Percentiles rank a stretch among this genome's conserved stretches.
phyloP scores from a whole-genome alignment of 2,329 filamentous ascomycete genomes.

The Colletotrichum graminicola region DNA sequence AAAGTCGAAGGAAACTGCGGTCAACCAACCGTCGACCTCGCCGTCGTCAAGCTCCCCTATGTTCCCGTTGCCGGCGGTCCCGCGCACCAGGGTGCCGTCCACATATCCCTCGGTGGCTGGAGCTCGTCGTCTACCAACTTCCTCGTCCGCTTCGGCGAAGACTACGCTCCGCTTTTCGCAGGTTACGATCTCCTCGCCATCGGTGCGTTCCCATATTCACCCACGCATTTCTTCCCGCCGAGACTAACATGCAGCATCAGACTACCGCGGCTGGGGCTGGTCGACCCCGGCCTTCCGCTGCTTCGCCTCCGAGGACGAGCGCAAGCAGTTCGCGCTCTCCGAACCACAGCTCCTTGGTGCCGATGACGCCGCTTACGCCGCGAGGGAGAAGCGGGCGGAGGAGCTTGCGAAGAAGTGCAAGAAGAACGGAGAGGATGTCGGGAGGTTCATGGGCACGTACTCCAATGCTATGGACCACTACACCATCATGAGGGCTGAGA shows the following conservation, averaged over 20 bases:
- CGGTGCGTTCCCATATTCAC: neutral
- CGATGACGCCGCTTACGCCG: constrained; percentile 5
- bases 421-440: constrained; percentile 21
- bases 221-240: no score
- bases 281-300: constrained; percentile 22
- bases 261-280: constrained; percentile 26
- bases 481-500: constrained; percentile 26
- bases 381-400: constrained; percentile 17
- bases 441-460: constrained; percentile 29
- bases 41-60: constrained; percentile 28
- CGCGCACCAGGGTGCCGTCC: constrained; percentile 9
- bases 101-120: constrained; percentile 26
- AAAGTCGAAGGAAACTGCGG: constrained; percentile 18
- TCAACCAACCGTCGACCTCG: constrained; percentile 17
- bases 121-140: constrained; percentile 30
- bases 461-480: constrained; percentile 30
- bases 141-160: constrained; percentile 24
- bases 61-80: constrained; percentile 2
- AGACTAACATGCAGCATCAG: neutral
- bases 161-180: constrained; percentile 13
- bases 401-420: constrained; percentile 23
- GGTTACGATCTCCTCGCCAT: constrained; percentile 29
- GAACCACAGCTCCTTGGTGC: constrained; percentile 19
- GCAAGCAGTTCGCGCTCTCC: constrained; percentile 12
- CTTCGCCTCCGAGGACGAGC: constrained; percentile 25